phyloP scores from a whole-genome alignment of 2,329 filamentous ascomycete genomes.

The Aspergillus aculeatinus region DNA sequence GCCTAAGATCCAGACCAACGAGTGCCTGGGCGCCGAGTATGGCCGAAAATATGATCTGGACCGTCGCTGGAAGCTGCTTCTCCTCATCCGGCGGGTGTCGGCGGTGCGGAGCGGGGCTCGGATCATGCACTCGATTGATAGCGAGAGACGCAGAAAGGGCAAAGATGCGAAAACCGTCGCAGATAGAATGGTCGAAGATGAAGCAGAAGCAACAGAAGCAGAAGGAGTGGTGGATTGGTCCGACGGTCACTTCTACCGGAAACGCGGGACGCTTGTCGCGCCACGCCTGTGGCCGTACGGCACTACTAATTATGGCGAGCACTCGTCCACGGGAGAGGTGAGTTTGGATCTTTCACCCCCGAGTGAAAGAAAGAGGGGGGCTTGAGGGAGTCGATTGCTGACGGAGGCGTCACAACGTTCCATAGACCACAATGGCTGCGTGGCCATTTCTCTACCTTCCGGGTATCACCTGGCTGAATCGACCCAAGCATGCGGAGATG shows the following conservation, averaged over 20 bases:
- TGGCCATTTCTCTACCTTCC: constrained; percentile 16
- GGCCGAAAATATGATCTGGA: neutral
- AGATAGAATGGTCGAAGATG: no score
- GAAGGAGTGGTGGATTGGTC: neutral
- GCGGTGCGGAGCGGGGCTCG: neutral
- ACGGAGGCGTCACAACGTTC: no score
- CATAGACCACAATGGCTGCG: constrained; percentile 1
- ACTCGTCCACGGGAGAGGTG: neutral
- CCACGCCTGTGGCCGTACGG: neutral
- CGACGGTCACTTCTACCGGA: neutral
- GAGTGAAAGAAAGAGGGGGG: no score
- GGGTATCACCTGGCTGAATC: constrained; percentile 24
- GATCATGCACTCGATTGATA: no score
- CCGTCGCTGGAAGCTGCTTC: neutral
- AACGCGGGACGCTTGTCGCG: neutral
- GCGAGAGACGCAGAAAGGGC: no score
- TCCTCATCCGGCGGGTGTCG: neutral
- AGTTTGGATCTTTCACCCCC: no score
- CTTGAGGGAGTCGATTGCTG: no score
- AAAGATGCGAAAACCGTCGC: no score
- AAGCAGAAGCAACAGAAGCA: no score
- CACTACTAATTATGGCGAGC: neutral
- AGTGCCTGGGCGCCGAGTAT: no score
- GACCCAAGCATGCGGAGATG: constrained; percentile 19
- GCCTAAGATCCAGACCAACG: no score